Conservation (phyloP, 2,329 filamentous ascomycete genomes). For the Orbilia blumenaviensis region DNA sequence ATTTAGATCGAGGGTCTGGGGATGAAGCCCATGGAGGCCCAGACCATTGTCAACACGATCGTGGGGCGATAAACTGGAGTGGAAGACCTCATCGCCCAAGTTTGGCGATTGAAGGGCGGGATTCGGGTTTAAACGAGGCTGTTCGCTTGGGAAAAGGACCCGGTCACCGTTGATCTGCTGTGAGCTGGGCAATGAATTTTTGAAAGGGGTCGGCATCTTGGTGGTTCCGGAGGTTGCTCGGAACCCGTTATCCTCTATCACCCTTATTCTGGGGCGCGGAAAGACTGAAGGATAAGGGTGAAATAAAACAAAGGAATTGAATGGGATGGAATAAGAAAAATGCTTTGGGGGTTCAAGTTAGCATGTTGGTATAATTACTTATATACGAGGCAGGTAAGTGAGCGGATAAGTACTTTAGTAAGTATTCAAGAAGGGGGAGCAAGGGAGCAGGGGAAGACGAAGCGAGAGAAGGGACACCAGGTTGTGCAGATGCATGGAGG, state of each 20-base stretch:
- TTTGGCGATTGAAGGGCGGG: constrained; percentile 4
- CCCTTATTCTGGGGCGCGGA: background rate
- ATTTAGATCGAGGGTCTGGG: constrained; percentile 4
- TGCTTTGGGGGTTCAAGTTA: background rate
- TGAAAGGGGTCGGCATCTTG: constrained; percentile 52
- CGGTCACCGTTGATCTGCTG: constrained; percentile 45
- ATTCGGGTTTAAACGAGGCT: constrained; percentile 34
- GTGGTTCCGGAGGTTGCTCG: constrained; percentile 6
- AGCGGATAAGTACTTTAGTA: background rate
- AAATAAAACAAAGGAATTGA: background rate
- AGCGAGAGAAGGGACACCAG: constrained; percentile 5
- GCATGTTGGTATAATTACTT: background rate
- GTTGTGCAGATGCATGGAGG: constrained; percentile 6
- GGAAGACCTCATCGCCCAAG: constrained; percentile 31
- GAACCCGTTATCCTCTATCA: background rate
- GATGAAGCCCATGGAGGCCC: constrained; percentile 38
- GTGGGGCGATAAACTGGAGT: constrained; percentile 13
- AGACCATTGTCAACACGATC: constrained; percentile 22
- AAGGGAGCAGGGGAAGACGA: constrained; percentile 1
- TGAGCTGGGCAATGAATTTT: constrained; percentile 22
- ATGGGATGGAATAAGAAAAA: constrained; percentile 3
- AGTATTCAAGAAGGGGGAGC: constrained; percentile 8
- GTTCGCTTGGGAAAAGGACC: constrained; percentile 48
- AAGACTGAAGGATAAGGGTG: background rate
- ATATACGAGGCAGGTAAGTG: background rate